Percentiles rank a stretch among this genome's conserved stretches.
Evolutionary conservation across 2,329 filamentous ascomycete species (phyloP).

Genomic region (Niveomyces coronatus): DNA sequence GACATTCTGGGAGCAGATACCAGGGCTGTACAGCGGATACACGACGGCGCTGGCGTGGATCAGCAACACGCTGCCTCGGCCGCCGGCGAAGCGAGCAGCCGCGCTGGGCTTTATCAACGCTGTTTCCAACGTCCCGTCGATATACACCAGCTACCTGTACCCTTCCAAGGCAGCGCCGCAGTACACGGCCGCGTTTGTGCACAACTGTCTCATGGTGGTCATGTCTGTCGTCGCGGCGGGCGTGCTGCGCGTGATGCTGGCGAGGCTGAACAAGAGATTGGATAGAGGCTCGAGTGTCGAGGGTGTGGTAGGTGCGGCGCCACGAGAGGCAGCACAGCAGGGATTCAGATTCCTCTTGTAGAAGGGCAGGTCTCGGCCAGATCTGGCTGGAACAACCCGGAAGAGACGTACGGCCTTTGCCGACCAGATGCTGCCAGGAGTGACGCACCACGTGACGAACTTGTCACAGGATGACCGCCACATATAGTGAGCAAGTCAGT

Average conservation of each 20-base stretch:
- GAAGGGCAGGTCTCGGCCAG: neutral
- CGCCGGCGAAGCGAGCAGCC: conserved; percentile 60
- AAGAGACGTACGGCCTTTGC: too few species aligned
- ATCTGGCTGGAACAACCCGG: neutral
- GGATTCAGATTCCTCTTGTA: conserved; percentile 58
- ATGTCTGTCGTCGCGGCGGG: conserved; percentile 55
- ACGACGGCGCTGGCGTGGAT: conserved; percentile 67
- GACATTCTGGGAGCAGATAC: conserved; percentile 26
- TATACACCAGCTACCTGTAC: conserved; percentile 63
- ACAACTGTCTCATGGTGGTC: conserved; percentile 56
- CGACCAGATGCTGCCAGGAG: too few species aligned
- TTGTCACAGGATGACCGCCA: too few species aligned
- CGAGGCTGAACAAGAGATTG: conserved; percentile 57
- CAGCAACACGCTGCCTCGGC: conserved; percentile 62
- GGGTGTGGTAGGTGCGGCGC: conserved; percentile 45
- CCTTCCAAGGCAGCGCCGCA: conserved; percentile 33
- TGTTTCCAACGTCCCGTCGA: conserved; percentile 42
- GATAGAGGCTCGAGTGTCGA: conserved; percentile 50
- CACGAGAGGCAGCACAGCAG: conserved; percentile 44
- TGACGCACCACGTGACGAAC: neutral
- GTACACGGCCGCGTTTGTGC: conserved; percentile 50
- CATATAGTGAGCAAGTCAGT: too few species aligned
- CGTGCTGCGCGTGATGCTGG: conserved; percentile 51
- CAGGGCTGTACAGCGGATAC: conserved; percentile 54
- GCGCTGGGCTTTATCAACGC: conserved; percentile 70